Conservation (phyloP, 495 filamentous ascomycete genomes). For the Hypoxylon cercidicola region DNA sequence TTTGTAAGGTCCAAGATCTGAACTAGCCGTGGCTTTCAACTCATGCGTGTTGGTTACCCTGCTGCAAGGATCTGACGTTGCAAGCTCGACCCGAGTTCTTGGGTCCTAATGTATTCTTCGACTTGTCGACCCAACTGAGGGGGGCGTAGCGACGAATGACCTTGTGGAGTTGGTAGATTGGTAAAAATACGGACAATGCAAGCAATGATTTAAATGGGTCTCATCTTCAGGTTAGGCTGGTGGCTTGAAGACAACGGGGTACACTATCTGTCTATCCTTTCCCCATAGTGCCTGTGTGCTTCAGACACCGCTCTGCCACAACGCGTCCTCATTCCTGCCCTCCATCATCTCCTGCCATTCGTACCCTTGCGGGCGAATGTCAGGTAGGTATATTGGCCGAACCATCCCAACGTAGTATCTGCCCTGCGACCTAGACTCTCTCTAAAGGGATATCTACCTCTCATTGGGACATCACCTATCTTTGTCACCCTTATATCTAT, state of each 20-base stretch:
- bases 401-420: slow-evolving; percentile 40
- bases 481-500: slow-evolving; percentile 43
- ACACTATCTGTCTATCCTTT: slow-evolving; percentile 35
- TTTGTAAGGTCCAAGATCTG: slow-evolving; percentile 31
- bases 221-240: slow-evolving; percentile 39
- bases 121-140: slow-evolving; percentile 41
- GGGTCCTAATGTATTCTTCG: slow-evolving; percentile 40
- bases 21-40: slow-evolving; percentile 27
- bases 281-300: slow-evolving; percentile 34
- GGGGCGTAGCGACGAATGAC: slow-evolving; percentile 24
- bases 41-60: slow-evolving; percentile 41
- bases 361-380: slow-evolving; percentile 46
- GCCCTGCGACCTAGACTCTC: slow-evolving; percentile 25
- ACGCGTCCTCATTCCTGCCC: slow-evolving; percentile 42
- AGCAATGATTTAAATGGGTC: slow-evolving; percentile 36
- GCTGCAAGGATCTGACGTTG: slow-evolving; percentile 33
- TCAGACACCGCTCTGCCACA: slow-evolving; percentile 39
- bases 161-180: slow-evolving; percentile 19
- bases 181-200: slow-evolving; percentile 28
- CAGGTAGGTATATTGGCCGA: slow-evolving; percentile 46
- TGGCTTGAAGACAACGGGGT: slow-evolving; percentile 44
- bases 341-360: slow-evolving; percentile 37
- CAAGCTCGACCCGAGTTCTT: slow-evolving; percentile 32
- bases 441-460: slow-evolving; percentile 37
- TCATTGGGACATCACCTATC: slow-evolving; percentile 29